These are phyloP conservation scores for Phialocephala sp. DNA, from an alignment of 2,329 filamentous ascomycete species.

Conservation along the genomic window DNA sequence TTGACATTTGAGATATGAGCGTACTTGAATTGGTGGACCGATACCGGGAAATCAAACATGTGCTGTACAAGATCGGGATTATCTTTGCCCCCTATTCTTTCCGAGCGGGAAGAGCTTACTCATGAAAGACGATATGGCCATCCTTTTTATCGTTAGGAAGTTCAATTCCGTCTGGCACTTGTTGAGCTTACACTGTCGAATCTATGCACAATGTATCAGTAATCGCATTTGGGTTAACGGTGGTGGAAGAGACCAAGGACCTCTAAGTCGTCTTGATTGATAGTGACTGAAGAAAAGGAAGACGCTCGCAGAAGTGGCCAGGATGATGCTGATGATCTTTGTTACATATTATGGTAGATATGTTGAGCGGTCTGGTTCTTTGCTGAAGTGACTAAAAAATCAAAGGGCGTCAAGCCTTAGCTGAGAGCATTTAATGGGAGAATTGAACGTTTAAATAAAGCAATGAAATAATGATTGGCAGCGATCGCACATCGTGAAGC, in stretches of 20 bases:
- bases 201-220: conserved; percentile 50
- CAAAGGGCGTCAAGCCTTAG: conserved; percentile 15
- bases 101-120: conserved; percentile 14
- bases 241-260: conserved; percentile 48
- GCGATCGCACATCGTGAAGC: conserved; percentile 31
- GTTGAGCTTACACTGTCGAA: conserved; percentile 46
- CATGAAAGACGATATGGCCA: conserved; percentile 27
- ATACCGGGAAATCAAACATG: not conserved
- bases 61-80: not conserved
- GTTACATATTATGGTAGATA: conserved; percentile 43
- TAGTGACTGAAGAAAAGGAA: conserved; percentile 40
- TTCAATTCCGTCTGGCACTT: not conserved
- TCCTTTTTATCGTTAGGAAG: not conserved
- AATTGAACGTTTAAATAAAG: conserved; percentile 6
- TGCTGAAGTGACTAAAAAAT: not conserved
- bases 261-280: conserved; percentile 50
- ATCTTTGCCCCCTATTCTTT: not conserved
- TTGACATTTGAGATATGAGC: conserved; percentile 15
- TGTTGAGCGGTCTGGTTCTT: not conserved
- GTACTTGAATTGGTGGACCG: not conserved
- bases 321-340: conserved; percentile 39
- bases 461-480: conserved; percentile 26
- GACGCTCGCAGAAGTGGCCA: conserved; percentile 42
- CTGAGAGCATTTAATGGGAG: not conserved
- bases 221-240: conserved; percentile 50